phyloP scores from a whole-genome alignment of 345 rosid genomes.

The Arabis hirsuta region DNA sequence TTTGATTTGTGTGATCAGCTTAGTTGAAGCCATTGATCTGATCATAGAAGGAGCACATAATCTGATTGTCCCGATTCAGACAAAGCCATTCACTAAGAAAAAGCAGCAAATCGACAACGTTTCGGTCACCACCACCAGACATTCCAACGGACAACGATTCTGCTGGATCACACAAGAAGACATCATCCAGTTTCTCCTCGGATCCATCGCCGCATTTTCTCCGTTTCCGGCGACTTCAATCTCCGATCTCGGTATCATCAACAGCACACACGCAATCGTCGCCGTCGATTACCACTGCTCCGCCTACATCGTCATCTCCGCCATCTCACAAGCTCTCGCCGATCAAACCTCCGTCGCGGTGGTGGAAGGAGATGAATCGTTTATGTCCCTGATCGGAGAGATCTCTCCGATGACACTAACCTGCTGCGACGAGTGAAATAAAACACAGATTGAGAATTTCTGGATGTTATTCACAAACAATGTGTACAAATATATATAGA shows the following conservation, averaged over 20 bases:
- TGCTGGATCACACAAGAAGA: constrained; percentile 97
- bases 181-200: constrained; percentile 72
- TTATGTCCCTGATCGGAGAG: constrained; percentile 67
- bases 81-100: constrained; percentile 49
- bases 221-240: constrained; percentile 70
- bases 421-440: too few relatives aligned
- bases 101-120: constrained; percentile 42
- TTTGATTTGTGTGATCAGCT: constrained; percentile 56
- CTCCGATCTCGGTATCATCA: constrained; percentile 64
- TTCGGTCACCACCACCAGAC: constrained; percentile 42
- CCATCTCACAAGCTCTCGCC: constrained; percentile 53
- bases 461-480: too few relatives aligned
- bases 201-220: constrained; percentile 74
- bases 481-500: too few relatives aligned
- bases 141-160: constrained; percentile 69
- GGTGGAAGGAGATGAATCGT: constrained; percentile 57
- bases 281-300: constrained; percentile 72
- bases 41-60: constrained; percentile 86
- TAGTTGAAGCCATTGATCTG: constrained; percentile 78
- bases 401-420: constrained; percentile 73
- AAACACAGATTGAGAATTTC: too few relatives aligned
- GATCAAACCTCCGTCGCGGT: constrained; percentile 80
- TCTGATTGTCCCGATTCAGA: constrained; percentile 75
- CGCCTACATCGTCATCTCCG: constrained; percentile 55
- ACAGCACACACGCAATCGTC: constrained; percentile 44